Conservation (phyloP, 2,329 filamentous ascomycete genomes). For the Calonectria fujianensis region DNA sequence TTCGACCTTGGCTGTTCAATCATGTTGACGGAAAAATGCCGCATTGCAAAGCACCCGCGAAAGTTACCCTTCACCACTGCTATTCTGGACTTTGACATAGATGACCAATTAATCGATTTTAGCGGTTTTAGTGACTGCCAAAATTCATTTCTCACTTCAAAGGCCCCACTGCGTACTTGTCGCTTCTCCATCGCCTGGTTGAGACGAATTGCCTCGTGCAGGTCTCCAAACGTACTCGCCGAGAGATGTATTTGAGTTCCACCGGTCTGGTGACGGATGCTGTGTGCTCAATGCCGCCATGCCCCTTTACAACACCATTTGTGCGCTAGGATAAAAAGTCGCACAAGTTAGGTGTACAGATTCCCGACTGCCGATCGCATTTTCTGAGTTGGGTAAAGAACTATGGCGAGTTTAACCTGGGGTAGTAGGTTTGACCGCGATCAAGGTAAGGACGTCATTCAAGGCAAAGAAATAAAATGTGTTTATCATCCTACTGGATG, state of each 20-base stretch:
- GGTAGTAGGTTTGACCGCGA: background rate
- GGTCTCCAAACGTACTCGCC: background rate
- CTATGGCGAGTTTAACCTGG: background rate
- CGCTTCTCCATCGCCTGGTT: background rate
- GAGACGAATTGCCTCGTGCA: background rate
- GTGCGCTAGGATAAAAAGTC: background rate
- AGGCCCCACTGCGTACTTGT: background rate
- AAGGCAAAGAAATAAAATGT: no score
- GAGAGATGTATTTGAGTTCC: background rate
- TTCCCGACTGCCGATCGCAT: background rate
- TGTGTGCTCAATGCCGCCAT: background rate
- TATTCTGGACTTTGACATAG: background rate
- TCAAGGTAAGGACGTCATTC: no score
- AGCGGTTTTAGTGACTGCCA: background rate
- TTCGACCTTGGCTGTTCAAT: background rate
- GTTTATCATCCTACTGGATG: no score
- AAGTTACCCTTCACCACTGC: background rate
- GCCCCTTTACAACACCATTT: background rate
- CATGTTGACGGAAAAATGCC: background rate
- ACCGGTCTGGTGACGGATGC: background rate
- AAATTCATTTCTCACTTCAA: background rate
- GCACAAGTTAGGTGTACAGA: background rate
- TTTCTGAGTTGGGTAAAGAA: background rate
- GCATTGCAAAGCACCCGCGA: background rate
- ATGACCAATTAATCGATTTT: background rate